Conservation (phyloP, 345 rosid genomes). For the Eucalyptus sideroxylon region DNA sequence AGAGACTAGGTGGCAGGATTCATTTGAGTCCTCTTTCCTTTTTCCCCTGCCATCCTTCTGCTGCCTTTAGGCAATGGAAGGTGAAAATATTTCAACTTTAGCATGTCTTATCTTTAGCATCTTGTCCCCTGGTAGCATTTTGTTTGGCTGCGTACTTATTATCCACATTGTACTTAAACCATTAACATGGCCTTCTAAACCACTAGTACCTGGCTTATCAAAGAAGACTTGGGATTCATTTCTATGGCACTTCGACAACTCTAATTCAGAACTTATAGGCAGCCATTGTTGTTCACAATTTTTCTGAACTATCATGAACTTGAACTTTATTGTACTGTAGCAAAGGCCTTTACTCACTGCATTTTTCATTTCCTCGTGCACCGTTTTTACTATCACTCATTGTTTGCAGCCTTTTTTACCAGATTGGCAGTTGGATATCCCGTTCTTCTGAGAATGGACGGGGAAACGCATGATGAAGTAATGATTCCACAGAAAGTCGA, state of each 20-base stretch:
- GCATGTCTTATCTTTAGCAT: background rate
- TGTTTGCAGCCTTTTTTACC: background rate
- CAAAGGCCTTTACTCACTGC: background rate
- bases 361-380: background rate
- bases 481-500: background rate
- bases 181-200: background rate
- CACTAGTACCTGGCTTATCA: background rate
- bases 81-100: background rate
- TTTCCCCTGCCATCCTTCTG: background rate
- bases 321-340: background rate
- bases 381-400: background rate
- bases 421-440: background rate
- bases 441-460: background rate
- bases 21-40: background rate
- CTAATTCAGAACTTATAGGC: background rate
- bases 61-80: background rate
- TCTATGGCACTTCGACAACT: background rate
- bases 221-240: background rate
- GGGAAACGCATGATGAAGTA: background rate
- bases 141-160: background rate
- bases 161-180: background rate
- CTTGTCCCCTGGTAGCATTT: background rate
- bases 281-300: background rate
- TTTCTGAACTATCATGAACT: background rate
- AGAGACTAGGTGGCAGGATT: background rate